Evolutionary conservation across 352 stramenopile genomes (phyloP).

Genomic region (Phytophthora vignae): DNA sequence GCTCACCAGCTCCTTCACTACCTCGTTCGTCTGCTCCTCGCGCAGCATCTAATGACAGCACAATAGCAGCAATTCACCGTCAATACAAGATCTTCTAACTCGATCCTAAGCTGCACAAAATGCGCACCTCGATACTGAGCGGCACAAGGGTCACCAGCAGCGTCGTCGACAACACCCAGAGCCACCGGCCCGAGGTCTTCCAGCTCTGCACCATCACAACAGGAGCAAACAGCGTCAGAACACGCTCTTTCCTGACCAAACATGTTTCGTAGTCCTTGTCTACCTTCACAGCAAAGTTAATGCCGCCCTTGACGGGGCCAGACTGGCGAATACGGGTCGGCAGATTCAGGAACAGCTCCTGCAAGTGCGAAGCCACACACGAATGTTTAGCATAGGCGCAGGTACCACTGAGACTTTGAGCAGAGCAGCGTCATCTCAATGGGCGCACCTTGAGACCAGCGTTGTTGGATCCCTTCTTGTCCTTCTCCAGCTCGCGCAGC

Average conservation of each 20-base stretch:
- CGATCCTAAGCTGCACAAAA: not conserved
- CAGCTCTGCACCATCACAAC: conserved; percentile 47
- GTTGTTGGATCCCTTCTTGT: conserved; percentile 78
- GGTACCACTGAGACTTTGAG: not conserved
- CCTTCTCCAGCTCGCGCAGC: conserved; percentile 86
- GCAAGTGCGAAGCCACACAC: conserved; percentile 10
- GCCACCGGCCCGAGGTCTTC: conserved; percentile 68
- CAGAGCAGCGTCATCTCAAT: not conserved
- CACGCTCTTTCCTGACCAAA: not conserved
- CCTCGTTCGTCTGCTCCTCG: conserved; percentile 87
- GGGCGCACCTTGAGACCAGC: conserved; percentile 58
- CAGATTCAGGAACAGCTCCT: conserved; percentile 79
- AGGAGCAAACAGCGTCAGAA: conserved; percentile 16
- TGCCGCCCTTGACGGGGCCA: conserved; percentile 62
- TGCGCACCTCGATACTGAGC: conserved; percentile 83
- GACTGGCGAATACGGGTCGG: conserved; percentile 74
- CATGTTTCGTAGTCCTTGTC: not conserved
- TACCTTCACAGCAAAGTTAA: conserved; percentile 68
- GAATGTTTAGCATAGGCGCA: conserved; percentile 9
- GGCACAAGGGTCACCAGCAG: conserved; percentile 87
- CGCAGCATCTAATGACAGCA: conserved; percentile 60
- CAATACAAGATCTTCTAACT: not conserved
- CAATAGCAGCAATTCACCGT: conserved; percentile 7
- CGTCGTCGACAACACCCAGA: conserved; percentile 87
- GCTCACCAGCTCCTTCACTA: conserved; percentile 81